These are phyloP conservation scores for Saxispiralis lemnorum DNA, from an alignment of 495 filamentous ascomycete species.

Conservation along the genomic window DNA sequence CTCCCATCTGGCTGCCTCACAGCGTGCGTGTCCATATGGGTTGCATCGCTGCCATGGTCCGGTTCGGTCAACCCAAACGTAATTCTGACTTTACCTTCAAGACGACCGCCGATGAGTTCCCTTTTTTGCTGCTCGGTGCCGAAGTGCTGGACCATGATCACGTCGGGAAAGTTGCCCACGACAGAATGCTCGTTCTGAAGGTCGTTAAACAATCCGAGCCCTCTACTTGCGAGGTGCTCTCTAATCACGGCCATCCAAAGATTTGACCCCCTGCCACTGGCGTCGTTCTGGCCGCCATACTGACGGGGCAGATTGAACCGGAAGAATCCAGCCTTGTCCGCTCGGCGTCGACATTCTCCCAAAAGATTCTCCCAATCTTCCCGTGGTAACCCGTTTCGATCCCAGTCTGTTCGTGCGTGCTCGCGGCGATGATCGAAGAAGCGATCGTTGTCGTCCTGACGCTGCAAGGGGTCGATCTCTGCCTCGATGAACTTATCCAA, in stretches of 20 bases:
- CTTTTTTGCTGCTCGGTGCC: constrained; percentile 33
- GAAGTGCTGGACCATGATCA: constrained; percentile 40
- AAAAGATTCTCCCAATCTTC: constrained; percentile 39
- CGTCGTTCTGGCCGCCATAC: constrained; percentile 35
- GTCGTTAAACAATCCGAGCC: constrained; percentile 42
- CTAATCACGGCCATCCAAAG: constrained; percentile 44
- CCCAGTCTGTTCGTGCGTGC: constrained; percentile 38
- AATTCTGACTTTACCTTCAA: constrained; percentile 32
- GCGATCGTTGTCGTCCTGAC: constrained; percentile 34
- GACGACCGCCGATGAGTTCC: constrained; percentile 30
- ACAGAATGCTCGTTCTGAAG: constrained; percentile 43
- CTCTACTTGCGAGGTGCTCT: constrained; percentile 38
- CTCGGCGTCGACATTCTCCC: constrained; percentile 26
- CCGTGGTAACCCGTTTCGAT: constrained; percentile 33
- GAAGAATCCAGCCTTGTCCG: constrained; percentile 39
- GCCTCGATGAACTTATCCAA: constrained; percentile 38
- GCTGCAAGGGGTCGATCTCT: constrained; percentile 35
- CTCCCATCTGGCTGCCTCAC: constrained; percentile 24
- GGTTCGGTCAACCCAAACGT: constrained; percentile 46
- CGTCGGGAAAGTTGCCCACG: constrained; percentile 40
- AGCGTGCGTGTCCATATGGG: constrained; percentile 37
- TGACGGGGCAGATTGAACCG: constrained; percentile 36
- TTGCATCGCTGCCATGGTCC: constrained; percentile 42
- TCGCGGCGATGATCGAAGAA: constrained; percentile 47
- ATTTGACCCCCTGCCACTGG: constrained; percentile 25